Base-by-base conservation (phyloP, 768 basidiomycete species). In the Boletus sp. region DNA sequence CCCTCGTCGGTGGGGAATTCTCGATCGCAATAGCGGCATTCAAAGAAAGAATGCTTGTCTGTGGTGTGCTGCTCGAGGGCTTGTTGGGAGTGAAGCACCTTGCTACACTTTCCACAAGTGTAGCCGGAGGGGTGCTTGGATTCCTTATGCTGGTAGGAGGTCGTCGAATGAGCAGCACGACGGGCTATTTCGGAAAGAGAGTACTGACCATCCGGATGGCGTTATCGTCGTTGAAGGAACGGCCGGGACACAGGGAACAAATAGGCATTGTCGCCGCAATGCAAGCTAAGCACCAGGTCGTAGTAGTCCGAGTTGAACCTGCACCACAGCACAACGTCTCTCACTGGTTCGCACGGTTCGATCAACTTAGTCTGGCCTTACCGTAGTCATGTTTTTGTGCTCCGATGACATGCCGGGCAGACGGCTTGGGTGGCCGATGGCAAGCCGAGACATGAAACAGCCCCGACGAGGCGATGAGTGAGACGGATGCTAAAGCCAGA, bases 331-430 rank as follows among this genome's bases (percentile, higher is more conserved):
- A 12, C n/a, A 7, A 5, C 5, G 7, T 5, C 4, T 3, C n/a
- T 33, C 17, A 10, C n/a, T n/a, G n/a, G 46, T 58, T 66, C 61
- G 5, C 57, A 66, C 64, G 63, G 59, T 65, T 61, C 46, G 24
- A n/a, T n/a, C n/a, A n/a, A n/a, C n/a, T n/a, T n/a, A n/a, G n/a
- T n/a, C n/a, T n/a, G n/a, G n/a, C n/a, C n/a, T n/a, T n/a, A n/a
- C n/a, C n/a, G n/a, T 24, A 24, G 24, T 24, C 24, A 24, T 3
- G 24, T 24, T 24, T 24, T 3, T 24, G 24, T 24, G 24, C 24
- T 24, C 3, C 24, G 24, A 24, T 24, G 24, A 24, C 24, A 24
- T 24, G 24, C 24, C 24, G 24, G 24, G 3, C 24, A 24, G 24
- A 3, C 24, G 24, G 24, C 24, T 24, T 24, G 24, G 24, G 24